Evolutionary conservation across 345 rosid genomes (phyloP), one percentile per base, ranked within the genome.

Genomic region (Hibiscus tridactylites): DNA sequence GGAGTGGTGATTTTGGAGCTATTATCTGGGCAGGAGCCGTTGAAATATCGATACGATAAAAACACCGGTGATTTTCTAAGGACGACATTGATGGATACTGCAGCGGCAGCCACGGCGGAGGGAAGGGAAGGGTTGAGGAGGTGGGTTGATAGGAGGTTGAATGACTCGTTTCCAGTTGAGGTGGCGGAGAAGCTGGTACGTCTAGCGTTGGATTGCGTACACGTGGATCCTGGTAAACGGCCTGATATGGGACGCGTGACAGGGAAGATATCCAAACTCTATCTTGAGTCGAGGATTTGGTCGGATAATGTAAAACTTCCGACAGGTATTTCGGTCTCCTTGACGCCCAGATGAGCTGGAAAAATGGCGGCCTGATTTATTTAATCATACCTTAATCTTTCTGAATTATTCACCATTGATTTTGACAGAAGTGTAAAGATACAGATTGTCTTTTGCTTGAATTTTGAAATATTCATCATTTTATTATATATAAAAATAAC

Each of bases 221-320:
- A 79, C n/a, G 84, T 52, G 74, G 95, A 91, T 63, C 85, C 91
- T 5, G 81, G 79, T 78, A 77, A 82, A 33, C 82, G 98, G 68
- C 97, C 97, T 3, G 84, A 87, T 44, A 90, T 91, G 97, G 87
- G 89, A 75, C 90, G 90, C 82, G 97, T 91, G 68, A 88, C 89
- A 3, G 89, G 89, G 3, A 91, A 86, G 75, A 80, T 91, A 10
- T 93, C 97, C 1, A 86, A 84, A 56, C 3, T 85, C 67, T 93
- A 87, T 75, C 58, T 91, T 19, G 86, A 83, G 47, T 88, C 96
- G 9, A 66, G 58, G 56, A 77, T n/a, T 28, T 94, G 98, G 98
- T 81, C 81, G 2, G 79, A 84, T 5, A 78, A 21, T 2, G 13
- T 89, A 21, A 78, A 75, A 39, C 39, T 80, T 50, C 88, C 96